phyloP scores from a whole-genome alignment of 148 eudicot species.

The Rhododendron ferrugineum region DNA sequence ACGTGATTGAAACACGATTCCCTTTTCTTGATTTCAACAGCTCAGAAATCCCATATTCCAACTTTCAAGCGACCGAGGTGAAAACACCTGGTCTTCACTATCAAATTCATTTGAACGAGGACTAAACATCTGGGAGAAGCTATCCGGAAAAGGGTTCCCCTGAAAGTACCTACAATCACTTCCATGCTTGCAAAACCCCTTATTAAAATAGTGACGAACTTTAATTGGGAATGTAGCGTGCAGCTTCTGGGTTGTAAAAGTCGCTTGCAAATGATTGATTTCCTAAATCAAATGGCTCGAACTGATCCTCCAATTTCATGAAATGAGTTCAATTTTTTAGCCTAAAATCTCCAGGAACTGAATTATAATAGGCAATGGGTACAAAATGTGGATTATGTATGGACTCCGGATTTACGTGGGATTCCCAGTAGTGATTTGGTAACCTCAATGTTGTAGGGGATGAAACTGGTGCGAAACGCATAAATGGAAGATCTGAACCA shows the following conservation, averaged over 20 bases:
- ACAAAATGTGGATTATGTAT: slow-evolving; percentile 21
- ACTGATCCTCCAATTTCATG: slow-evolving; percentile 36
- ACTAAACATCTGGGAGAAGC: slow-evolving; percentile 24
- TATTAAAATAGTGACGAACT: slow-evolving; percentile 65
- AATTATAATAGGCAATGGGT: slow-evolving; percentile 25
- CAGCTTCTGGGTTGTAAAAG: slow-evolving; percentile 38
- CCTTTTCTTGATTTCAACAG: slow-evolving; percentile 44
- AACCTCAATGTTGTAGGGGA: slow-evolving; percentile 23
- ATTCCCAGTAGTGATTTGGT: slow-evolving; percentile 34
- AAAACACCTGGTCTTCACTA: slow-evolving; percentile 41
- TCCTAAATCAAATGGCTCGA: slow-evolving; percentile 26
- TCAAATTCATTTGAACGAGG: slow-evolving; percentile 30
- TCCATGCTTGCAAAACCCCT: slow-evolving; percentile 85
- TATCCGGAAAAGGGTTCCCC: slow-evolving; percentile 37
- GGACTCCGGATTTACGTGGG: slow-evolving; percentile 20
- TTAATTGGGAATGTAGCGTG: slow-evolving; percentile 46
- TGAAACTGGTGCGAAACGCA: slow-evolving; percentile 30
- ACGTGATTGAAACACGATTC: slow-evolving; percentile 43
- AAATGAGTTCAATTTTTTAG: slow-evolving; percentile 28
- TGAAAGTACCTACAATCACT: slow-evolving; percentile 65
- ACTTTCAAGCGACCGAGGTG: slow-evolving; percentile 39
- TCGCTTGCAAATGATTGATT: slow-evolving; percentile 27
- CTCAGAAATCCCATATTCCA: slow-evolving; percentile 48
- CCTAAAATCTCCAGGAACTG: slow-evolving; percentile 30
- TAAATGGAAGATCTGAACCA: slow-evolving; percentile 31